Evolutionary conservation across 2,329 filamentous ascomycete species (phyloP).

Genomic region (Trichoderma asperellum): DNA sequence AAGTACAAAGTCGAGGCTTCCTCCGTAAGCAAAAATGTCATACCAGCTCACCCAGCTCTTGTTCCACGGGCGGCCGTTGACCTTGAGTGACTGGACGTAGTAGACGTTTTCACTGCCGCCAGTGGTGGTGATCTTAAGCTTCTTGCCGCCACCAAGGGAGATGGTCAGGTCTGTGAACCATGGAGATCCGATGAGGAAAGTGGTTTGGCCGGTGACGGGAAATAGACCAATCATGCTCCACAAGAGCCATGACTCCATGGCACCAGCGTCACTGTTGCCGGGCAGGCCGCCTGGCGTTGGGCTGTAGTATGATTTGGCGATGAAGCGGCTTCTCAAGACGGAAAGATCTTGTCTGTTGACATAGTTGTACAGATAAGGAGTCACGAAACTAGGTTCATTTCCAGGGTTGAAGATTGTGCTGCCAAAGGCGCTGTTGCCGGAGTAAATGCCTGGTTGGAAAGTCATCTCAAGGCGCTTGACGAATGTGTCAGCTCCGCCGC

Average conservation of each 20-base stretch:
- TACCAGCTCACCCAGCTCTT: slow-evolving; percentile 69
- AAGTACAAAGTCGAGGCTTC: slow-evolving; percentile 66
- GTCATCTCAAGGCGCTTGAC: slow-evolving; percentile 62
- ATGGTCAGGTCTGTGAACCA: slow-evolving; percentile 66
- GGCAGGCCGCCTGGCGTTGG: slow-evolving; percentile 61
- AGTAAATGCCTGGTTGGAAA: slow-evolving; percentile 55
- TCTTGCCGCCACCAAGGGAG: slow-evolving; percentile 58
- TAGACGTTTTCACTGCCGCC: slow-evolving; percentile 54
- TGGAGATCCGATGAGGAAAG: slow-evolving; percentile 66
- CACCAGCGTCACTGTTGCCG: slow-evolving; percentile 72
- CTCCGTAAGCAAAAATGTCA: slow-evolving; percentile 67
- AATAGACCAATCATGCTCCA: slow-evolving; percentile 73
- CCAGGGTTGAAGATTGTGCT: slow-evolving; percentile 68
- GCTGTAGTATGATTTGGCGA: slow-evolving; percentile 64
- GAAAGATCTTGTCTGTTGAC: slow-evolving; percentile 64
- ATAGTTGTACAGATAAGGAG: slow-evolving; percentile 72
- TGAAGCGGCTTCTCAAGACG: slow-evolving; percentile 60
- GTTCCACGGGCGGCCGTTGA: slow-evolving; percentile 66
- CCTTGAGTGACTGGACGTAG: slow-evolving; percentile 67
- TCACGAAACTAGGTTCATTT: slow-evolving; percentile 69
- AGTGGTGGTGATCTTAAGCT: slow-evolving; percentile 56
- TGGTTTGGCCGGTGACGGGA: slow-evolving; percentile 69
- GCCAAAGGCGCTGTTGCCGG: slow-evolving; percentile 49
- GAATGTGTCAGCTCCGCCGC: slow-evolving; percentile 61
- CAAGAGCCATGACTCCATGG: slow-evolving; percentile 72